Percentiles rank a stretch among this genome's conserved stretches.
Evolutionary conservation across 139 green algal genomes (phyloP).

Genomic region (Ettlia oleoabundans): DNA sequence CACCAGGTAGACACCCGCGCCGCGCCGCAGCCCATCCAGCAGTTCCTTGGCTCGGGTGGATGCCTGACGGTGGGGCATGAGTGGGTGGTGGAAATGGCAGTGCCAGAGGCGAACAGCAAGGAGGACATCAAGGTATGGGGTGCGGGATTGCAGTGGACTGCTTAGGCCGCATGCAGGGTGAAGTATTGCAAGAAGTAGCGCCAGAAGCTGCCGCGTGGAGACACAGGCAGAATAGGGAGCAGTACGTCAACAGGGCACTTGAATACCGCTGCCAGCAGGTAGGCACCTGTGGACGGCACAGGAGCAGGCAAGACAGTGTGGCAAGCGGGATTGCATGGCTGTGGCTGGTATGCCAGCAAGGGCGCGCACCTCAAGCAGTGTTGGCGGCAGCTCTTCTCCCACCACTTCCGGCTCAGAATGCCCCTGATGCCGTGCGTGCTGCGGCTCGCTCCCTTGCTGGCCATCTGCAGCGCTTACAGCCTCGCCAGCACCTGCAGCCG

Average conservation of each 20-base stretch:
- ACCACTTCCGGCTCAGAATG: neutral
- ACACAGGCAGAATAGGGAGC: too few species aligned
- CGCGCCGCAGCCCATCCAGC: slow-evolving; percentile 26
- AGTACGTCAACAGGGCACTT: too few species aligned
- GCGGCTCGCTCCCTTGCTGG: neutral
- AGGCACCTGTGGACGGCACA: too few species aligned
- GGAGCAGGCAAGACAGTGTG: neutral
- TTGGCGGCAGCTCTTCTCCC: slow-evolving; percentile 24
- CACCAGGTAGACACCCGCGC: slow-evolving; percentile 42
- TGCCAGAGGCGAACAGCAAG: too few species aligned
- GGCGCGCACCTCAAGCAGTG: neutral
- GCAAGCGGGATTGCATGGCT: neutral
- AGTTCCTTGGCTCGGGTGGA: slow-evolving; percentile 31
- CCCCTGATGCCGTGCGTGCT: neutral
- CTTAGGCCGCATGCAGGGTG: too few species aligned
- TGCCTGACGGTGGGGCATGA: slow-evolving; percentile 27
- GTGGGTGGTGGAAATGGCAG: too few species aligned
- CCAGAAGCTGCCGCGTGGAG: too few species aligned
- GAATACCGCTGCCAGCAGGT: too few species aligned
- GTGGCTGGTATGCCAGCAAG: neutral
- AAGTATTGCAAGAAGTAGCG: too few species aligned
- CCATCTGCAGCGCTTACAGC: neutral
- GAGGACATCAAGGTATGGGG: too few species aligned
- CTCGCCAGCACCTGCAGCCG: neutral
- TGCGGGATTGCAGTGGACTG: too few species aligned